Base-by-base conservation (phyloP, 2,329 filamentous ascomycete species). In the Colletotrichum sp. region DNA sequence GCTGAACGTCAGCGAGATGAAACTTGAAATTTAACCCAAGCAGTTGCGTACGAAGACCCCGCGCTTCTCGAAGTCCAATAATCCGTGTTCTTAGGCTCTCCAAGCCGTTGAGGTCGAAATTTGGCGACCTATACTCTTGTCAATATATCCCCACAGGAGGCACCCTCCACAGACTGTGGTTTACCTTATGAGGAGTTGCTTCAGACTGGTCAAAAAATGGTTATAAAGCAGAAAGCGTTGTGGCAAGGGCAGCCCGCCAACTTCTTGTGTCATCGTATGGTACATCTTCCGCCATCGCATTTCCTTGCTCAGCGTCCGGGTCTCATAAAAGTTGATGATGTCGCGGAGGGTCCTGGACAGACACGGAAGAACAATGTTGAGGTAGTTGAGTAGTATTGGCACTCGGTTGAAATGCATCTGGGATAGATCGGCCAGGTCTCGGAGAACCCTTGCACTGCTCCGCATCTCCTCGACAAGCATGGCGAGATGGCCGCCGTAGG, bases 261-360 rank as follows among this genome's bases (percentile, higher is more conserved):
- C 87, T 79, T 92, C 89, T 28, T 88, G 85, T 9, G 86, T 87
- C 87, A 93, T 87, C 7, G 84, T 83, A 80, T 92, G 87, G 79
- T 89, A 91, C 90, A 93, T 92, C 78, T 86, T 87, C 57, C 88
- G 86, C 91, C 92, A 93, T 70, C 90, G 87, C 44, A 86, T 83
- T 76, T 89, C 86, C 70, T 87, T 88, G 21, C 85, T 84, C 57
- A 88, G 78, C 6, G 85, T 85, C 44, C 85, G 87, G 79, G 92
- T 88, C 39, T 91, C 87, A 79, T 91, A 89, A 81, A 87, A 87
- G 10, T 75, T 77, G 55, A 83, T 87, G 78, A 93, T 92, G 76
- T 92, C 90, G 57, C 85, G 81, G 18, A 93, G 81, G 1, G 89
- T 89, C 71, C 85, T 87, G 69, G 85, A 86, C 21, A 93, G 83